Evolutionary conservation across 345 rosid species (phyloP).

Genomic region (Salix koriyanagi): DNA sequence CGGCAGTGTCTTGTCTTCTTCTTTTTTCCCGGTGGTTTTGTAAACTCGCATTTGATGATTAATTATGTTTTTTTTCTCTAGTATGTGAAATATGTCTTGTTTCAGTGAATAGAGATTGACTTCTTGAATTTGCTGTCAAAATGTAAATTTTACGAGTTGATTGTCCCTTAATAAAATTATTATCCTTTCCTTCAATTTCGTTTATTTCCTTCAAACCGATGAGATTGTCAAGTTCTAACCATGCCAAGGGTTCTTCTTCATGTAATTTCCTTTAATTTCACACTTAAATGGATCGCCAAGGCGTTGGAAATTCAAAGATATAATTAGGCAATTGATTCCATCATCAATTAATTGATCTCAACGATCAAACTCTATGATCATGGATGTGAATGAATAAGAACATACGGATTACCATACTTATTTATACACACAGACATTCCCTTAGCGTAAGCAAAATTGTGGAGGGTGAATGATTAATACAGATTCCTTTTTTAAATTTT

Average conservation of each 20-base stretch:
- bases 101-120: neutral
- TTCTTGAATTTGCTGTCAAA: neutral
- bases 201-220: too few relatives aligned
- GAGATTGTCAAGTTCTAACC: too few relatives aligned
- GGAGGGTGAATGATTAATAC: neutral
- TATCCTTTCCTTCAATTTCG: neutral
- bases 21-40: neutral
- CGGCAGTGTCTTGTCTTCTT: neutral
- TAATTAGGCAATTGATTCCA: too few relatives aligned
- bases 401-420: neutral
- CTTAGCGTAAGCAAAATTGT: neutral
- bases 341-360: too few relatives aligned
- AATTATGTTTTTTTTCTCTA: neutral
- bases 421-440: neutral
- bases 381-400: too few relatives aligned
- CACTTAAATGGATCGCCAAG: neutral
- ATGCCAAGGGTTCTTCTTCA: neutral
- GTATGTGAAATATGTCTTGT: neutral
- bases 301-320: too few relatives aligned
- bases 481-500: neutral
- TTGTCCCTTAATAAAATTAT: neutral
- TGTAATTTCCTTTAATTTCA: too few relatives aligned
- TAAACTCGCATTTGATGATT: neutral
- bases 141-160: neutral
- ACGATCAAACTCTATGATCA: too few relatives aligned